Conservation (phyloP, 2,329 filamentous ascomycete genomes). For the Geosmithia morbida region DNA sequence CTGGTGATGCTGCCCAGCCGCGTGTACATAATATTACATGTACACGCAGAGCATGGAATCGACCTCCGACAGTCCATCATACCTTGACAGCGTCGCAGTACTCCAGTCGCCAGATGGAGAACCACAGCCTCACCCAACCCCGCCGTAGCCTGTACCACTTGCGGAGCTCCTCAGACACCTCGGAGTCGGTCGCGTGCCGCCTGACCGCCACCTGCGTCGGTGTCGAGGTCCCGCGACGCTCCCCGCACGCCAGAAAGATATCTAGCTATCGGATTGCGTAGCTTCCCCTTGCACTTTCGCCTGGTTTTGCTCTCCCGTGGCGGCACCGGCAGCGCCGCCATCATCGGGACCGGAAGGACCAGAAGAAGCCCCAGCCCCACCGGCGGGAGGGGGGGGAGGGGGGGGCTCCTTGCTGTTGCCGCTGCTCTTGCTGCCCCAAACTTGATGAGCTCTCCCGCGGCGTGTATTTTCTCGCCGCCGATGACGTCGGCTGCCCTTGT, state of each 20-base stretch:
- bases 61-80: no score
- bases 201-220: background rate
- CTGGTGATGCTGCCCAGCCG: no score
- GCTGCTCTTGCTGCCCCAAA: background rate
- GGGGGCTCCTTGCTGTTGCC: no score
- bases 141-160: background rate
- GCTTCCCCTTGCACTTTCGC: background rate
- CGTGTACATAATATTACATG: no score
- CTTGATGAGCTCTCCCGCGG: no score
- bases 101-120: constrained; percentile 2
- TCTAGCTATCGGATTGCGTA: background rate
- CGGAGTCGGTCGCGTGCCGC: background rate
- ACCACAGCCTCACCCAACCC: background rate
- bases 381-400: no score
- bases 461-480: background rate
- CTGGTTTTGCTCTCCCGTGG: background rate
- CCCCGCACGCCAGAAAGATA: background rate
- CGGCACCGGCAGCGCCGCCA: background rate
- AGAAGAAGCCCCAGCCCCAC: no score
- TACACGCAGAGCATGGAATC: no score
- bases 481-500: background rate
- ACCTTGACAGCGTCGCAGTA: constrained; percentile 1
- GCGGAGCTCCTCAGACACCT: background rate
- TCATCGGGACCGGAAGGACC: no score
- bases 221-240: background rate